Conservation (phyloP, 352 stramenopile species). For the Phytophthora vignae region DNA sequence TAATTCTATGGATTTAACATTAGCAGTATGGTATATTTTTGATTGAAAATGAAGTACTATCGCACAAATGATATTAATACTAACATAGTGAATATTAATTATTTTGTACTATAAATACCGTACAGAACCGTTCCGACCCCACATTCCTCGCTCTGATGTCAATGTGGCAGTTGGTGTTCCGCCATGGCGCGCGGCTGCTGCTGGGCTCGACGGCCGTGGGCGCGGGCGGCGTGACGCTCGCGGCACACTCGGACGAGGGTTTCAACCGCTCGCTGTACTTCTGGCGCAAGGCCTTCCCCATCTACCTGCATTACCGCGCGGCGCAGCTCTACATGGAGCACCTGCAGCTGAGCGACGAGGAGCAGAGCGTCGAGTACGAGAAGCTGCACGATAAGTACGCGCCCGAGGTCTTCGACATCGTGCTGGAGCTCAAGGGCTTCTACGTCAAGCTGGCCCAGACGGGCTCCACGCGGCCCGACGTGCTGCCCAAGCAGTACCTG, state of each 20-base stretch:
- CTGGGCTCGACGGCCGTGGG: constrained; percentile 59
- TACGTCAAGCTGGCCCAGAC: constrained; percentile 90
- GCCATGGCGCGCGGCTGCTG: constrained; percentile 67
- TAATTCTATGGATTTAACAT: no score
- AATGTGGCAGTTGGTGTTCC: constrained; percentile 61
- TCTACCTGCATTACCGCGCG: constrained; percentile 85
- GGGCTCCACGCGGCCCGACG: constrained; percentile 80
- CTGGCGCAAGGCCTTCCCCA: constrained; percentile 89
- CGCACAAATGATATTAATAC: no score
- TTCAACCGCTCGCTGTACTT: constrained; percentile 87
- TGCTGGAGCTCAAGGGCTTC: constrained; percentile 87
- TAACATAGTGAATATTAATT: no score
- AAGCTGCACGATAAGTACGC: constrained; percentile 80
- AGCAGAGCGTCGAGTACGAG: constrained; percentile 81
- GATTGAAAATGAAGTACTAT: no score
- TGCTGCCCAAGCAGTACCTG: constrained; percentile 85
- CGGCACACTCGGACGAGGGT: constrained; percentile 77
- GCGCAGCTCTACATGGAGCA: constrained; percentile 82
- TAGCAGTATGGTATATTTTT: no score
- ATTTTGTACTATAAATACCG: background rate
- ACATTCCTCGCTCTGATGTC: background rate
- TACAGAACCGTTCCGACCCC: background rate
- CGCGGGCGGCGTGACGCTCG: constrained; percentile 59
- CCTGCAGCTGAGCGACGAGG: constrained; percentile 43
- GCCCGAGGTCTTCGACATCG: constrained; percentile 82